Evolutionary conservation across 805 yeast genomes (phyloP).

Genomic region (Candida berthetii): DNA sequence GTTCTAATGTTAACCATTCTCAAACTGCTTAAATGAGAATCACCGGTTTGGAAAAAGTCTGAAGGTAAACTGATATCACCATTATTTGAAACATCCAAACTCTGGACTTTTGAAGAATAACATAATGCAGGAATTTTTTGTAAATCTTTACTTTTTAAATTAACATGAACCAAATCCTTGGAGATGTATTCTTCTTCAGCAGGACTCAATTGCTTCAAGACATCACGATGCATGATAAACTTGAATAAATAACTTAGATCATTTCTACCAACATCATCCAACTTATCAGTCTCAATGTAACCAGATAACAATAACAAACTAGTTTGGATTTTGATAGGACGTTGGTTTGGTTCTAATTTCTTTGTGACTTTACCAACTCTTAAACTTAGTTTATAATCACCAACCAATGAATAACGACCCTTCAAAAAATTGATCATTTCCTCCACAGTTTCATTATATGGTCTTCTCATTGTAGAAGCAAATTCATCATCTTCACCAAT

Average conservation of each 20-base stretch:
- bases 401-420: constrained; percentile 66
- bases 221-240: constrained; percentile 63
- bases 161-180: constrained; percentile 65
- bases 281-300: constrained; percentile 67
- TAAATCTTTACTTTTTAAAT: constrained; percentile 64
- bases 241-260: constrained; percentile 80
- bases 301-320: constrained; percentile 72
- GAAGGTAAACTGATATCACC: constrained; percentile 80
- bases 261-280: constrained; percentile 75
- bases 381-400: constrained; percentile 71
- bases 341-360: constrained; percentile 63
- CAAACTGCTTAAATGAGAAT: constrained; percentile 62
- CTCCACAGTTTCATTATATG: constrained; percentile 69
- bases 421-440: constrained; percentile 68
- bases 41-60: constrained; percentile 75
- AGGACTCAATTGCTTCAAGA: constrained; percentile 52
- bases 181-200: constrained; percentile 65
- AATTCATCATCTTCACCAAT: constrained; percentile 82
- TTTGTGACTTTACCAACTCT: constrained; percentile 74
- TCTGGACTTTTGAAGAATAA: constrained; percentile 75
- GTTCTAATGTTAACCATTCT: constrained; percentile 70
- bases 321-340: constrained; percentile 73
- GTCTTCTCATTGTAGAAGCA: constrained; percentile 72
- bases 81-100: constrained; percentile 78
- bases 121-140: constrained; percentile 82